These are phyloP conservation scores for Oryza nivara DNA, from an alignment of 176 grass and related monocot species.

Conservation along the genomic window DNA sequence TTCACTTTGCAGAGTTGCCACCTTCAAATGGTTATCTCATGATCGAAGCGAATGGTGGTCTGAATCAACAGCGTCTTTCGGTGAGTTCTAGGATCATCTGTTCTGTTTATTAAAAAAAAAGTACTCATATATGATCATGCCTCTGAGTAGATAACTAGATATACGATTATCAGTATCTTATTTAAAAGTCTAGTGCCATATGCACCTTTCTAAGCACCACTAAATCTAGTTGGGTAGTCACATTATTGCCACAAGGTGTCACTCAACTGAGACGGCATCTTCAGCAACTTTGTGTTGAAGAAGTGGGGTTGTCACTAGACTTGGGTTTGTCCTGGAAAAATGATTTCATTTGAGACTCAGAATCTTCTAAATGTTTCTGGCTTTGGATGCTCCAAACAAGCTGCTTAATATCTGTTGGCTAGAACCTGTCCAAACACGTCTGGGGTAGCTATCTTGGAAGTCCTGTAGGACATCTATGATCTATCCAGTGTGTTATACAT, in stretches of 20 bases:
- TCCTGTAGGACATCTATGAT: background rate
- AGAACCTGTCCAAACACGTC: background rate
- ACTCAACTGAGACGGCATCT: background rate
- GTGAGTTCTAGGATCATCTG: conserved; percentile 56
- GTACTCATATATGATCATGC: background rate
- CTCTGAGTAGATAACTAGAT: conserved; percentile 29
- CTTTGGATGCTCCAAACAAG: background rate
- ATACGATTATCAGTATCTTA: background rate
- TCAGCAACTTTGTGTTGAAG: conserved; percentile 10
- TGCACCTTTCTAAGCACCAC: conserved; percentile 11
- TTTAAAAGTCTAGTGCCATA: conserved; percentile 16
- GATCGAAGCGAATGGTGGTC: conserved; percentile 97
- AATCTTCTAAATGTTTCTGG: background rate
- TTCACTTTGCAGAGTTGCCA: conserved; percentile 58
- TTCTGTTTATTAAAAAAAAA: conserved; percentile 17
- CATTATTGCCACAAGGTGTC: background rate
- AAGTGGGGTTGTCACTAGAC: background rate
- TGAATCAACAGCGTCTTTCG: conserved; percentile 95
- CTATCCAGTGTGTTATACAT: background rate
- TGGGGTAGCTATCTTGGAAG: conserved; percentile 19
- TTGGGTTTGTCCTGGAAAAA: background rate
- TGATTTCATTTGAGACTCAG: background rate
- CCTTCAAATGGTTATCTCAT: conserved; percentile 95
- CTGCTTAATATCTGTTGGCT: background rate
- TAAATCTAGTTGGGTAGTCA: background rate